phyloP scores from a whole-genome alignment of 2,329 filamentous ascomycete species.

The Sordariomycetes sp. region DNA sequence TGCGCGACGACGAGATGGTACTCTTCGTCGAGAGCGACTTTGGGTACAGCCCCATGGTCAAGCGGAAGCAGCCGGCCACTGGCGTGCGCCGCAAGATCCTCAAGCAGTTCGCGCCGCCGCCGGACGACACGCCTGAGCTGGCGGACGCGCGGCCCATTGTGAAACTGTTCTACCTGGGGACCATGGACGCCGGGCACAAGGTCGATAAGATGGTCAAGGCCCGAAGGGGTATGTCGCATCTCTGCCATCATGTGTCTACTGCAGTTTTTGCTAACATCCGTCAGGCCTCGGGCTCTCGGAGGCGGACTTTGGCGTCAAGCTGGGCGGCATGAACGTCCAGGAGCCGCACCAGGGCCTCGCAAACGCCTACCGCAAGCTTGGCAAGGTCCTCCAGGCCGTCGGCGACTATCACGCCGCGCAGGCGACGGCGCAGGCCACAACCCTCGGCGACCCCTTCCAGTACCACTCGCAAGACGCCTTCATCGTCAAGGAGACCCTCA shows the following conservation, averaged over 20 bases:
- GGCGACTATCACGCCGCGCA: slow-evolving; percentile 95
- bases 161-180: slow-evolving; percentile 88
- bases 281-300: slow-evolving; percentile 81
- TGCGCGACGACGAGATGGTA: slow-evolving; percentile 92
- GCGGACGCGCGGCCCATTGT: slow-evolving; percentile 81
- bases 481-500: slow-evolving; percentile 95
- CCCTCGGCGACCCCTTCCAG: slow-evolving; percentile 81
- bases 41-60: slow-evolving; percentile 89
- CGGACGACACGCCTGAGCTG: slow-evolving; percentile 92
- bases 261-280: background rate
- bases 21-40: slow-evolving; percentile 99
- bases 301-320: slow-evolving; percentile 83
- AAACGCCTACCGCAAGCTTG: slow-evolving; percentile 88
- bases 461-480: slow-evolving; percentile 94
- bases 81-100: slow-evolving; percentile 89
- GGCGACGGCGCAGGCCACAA: slow-evolving; percentile 91
- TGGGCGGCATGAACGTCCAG: slow-evolving; percentile 75
- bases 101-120: slow-evolving; percentile 95
- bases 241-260: background rate
- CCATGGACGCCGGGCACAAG: slow-evolving; percentile 96
- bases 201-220: slow-evolving; percentile 89
- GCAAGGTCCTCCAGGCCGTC: slow-evolving; percentile 82
- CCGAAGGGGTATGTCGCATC: slow-evolving; percentile 55
- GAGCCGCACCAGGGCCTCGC: slow-evolving; percentile 80
- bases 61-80: slow-evolving; percentile 93